These are phyloP conservation scores for Rhodotorula toruloides DNA, from an alignment of 768 basidiomycete species.

Conservation along the genomic window DNA sequence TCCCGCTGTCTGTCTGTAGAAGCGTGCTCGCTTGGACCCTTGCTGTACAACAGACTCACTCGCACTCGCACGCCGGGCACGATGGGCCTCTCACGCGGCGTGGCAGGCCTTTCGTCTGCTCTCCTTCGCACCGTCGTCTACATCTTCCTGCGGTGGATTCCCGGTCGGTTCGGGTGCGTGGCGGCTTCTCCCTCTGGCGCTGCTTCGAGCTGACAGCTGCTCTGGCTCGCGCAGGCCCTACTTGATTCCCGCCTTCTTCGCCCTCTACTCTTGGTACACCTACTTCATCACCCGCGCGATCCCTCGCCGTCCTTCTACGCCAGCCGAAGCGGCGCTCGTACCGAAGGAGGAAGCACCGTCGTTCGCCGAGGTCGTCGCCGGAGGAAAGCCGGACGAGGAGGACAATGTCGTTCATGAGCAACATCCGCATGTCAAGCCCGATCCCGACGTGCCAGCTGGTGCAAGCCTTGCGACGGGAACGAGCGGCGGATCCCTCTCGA, in stretches of 20 bases:
- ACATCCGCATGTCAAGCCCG: constrained; percentile 28
- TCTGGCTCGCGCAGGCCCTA: constrained; percentile 12
- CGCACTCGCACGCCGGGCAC: too few species aligned
- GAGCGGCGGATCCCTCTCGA: not conserved
- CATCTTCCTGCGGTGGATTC: constrained; percentile 31
- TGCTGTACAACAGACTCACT: too few species aligned
- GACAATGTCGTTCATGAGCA: constrained; percentile 10
- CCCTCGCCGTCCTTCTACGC: constrained; percentile 13
- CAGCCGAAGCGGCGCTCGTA: constrained; percentile 29
- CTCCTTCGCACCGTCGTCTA: constrained; percentile 19
- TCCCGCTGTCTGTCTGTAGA: too few species aligned
- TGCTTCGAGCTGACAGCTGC: not conserved
- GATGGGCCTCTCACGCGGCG: not conserved
- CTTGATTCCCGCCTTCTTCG: constrained; percentile 21
- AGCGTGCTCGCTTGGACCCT: too few species aligned
- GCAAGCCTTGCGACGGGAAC: not conserved
- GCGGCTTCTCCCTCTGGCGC: not conserved
- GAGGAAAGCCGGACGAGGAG: not conserved
- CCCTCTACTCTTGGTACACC: constrained; percentile 9
- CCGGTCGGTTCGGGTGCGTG: constrained; percentile 24
- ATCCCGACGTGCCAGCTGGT: not conserved
- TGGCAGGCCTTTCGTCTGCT: not conserved
- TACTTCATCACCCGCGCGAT: constrained; percentile 1
- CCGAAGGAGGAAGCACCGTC: constrained; percentile 16
- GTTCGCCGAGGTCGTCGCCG: constrained; percentile 22